phyloP scores from a whole-genome alignment of 768 basidiomycete species.

The Boletellus sp. region DNA sequence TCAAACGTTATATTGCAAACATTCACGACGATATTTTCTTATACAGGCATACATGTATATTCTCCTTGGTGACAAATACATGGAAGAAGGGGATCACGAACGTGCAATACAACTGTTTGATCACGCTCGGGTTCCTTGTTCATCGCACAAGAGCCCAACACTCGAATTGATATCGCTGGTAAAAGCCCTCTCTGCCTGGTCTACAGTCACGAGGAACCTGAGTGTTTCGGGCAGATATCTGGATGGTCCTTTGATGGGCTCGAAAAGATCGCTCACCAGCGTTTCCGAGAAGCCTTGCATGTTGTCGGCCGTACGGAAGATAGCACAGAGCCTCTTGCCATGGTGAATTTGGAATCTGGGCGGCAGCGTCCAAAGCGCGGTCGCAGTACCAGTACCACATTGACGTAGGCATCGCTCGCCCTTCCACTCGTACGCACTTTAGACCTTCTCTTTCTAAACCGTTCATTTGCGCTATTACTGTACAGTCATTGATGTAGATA shows the following conservation, averaged over 20 bases:
- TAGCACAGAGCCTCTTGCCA: neutral
- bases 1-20: neutral
- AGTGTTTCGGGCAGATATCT: neutral
- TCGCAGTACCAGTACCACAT: too few species aligned
- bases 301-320: neutral
- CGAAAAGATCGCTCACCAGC: neutral
- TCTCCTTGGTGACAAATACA: conserved; percentile 1
- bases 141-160: neutral
- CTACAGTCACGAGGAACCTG: neutral
- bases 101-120: conserved; percentile 1
- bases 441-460: too few species aligned
- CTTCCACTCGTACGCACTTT: too few species aligned
- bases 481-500: too few species aligned
- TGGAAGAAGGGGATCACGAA: conserved; percentile 4
- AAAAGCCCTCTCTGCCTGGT: neutral
- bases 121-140: neutral
- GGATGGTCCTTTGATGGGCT: conserved; percentile 7
- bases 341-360: neutral
- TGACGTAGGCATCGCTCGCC: too few species aligned
- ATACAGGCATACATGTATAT: conserved; percentile 8
- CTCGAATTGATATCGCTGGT: conserved; percentile 2
- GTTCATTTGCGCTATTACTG: too few species aligned
- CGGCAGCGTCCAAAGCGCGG: neutral
- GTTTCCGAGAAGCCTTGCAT: neutral
- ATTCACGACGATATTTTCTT: neutral